These are phyloP conservation scores for Tricholoma sp. DNA, from an alignment of 768 basidiomycete genomes.

Conservation along the genomic window DNA sequence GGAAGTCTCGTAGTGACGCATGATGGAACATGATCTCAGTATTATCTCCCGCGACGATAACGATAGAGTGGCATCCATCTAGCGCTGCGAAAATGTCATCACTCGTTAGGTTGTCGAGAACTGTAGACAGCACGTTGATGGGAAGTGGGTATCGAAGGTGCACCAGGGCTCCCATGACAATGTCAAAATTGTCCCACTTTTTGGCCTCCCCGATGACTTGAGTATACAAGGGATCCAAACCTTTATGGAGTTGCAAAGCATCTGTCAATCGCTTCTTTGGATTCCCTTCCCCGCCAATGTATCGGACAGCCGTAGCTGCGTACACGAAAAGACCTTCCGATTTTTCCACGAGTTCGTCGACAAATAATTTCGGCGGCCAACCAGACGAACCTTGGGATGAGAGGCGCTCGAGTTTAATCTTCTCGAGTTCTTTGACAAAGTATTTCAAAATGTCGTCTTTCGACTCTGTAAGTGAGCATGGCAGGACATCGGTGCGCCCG, in stretches of 20 bases:
- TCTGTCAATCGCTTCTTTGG: neutral
- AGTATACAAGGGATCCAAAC: neutral
- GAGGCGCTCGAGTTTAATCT: neutral
- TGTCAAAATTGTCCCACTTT: neutral
- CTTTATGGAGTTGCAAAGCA: constrained; percentile 1
- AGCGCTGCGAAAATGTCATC: neutral
- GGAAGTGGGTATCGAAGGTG: no score
- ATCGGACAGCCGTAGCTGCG: constrained; percentile 2
- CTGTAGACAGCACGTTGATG: no score
- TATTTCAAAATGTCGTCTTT: neutral
- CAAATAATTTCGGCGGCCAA: neutral
- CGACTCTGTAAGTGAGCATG: neutral
- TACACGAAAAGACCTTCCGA: constrained; percentile 4
- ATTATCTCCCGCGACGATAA: neutral
- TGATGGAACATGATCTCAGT: neutral
- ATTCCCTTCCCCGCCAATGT: neutral
- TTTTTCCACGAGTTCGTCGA: constrained; percentile 2
- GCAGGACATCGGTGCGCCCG: neutral
- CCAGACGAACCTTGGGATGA: neutral
- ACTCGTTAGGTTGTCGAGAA: neutral
- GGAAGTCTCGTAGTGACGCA: constrained; percentile 3
- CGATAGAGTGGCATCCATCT: neutral
- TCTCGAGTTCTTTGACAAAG: neutral
- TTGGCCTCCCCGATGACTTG: constrained; percentile 5
- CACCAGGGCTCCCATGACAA: neutral